Evolutionary conservation across 2,329 filamentous ascomycete species (phyloP), one percentile per base, ranked within the genome.

Genomic region (Trichoderma sp.): DNA sequence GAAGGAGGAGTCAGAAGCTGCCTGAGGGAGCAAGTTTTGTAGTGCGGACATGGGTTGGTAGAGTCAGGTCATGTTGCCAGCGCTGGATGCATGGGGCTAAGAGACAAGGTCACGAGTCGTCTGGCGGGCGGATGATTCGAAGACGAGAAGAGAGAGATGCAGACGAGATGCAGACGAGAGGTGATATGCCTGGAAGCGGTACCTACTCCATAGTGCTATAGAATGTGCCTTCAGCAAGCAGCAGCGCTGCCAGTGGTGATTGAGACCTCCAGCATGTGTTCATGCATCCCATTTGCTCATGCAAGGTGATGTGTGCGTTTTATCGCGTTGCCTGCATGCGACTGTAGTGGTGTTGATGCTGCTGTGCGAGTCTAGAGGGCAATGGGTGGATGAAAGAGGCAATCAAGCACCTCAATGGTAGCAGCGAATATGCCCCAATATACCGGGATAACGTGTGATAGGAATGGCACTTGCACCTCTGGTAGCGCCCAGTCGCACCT

Each of bases 61-160:
- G 55, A 59, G 64, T 65, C 63, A 66, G 64, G 64, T 67, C 62
- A 66, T 66, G 62, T 31, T 57, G 53, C 62, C 62, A 58, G 35
- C 33, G 27, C 37, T 33, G 33, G 6, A n/a, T 37, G 62, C 27
- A 53, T 52, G 62, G 55, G 33, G 49, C 49, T 52, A 67, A 43
- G 63, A 47, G 31, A 37, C 40, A 59, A 59, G 47, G 64, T 67
- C 64, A 67, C 64, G 64, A 67, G 64, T 55, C 55, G 31, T 40
- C 29, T 67, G 55, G 55, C 64, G 43, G 40, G 55, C 7, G 40
- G 31, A n/a, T 67, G 64, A 59, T 67, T 67, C 64, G 64, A 67
- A 67, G 53, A 55, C 47, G 37, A 49, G 37, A 14, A 21, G 13
- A 31, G 29, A 29, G 29, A 19, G 10, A 56, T 43, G 52, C 62